Conservation (phyloP, 2,329 filamentous ascomycete genomes). For the Epichloe gansuensis region DNA sequence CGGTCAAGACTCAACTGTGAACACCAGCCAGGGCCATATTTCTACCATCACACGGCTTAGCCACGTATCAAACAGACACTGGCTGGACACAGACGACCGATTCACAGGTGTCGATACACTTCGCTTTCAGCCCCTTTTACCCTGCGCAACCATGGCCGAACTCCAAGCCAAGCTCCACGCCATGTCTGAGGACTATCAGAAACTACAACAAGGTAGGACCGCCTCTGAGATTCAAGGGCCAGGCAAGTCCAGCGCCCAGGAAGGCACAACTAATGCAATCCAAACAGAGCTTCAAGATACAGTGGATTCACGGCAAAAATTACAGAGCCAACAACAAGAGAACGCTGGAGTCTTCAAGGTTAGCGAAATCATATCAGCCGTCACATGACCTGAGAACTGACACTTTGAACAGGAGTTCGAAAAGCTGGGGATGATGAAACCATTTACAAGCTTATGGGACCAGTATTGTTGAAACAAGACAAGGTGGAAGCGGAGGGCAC, state of each 20-base stretch:
- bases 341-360: slow-evolving; percentile 81
- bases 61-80: not conserved
- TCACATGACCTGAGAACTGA: not conserved
- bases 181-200: slow-evolving; percentile 78
- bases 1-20: too few relatives aligned
- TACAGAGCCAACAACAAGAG: slow-evolving; percentile 90
- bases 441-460: slow-evolving; percentile 93
- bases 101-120: not conserved
- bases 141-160: slow-evolving; percentile 45
- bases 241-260: not conserved
- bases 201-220: slow-evolving; percentile 64
- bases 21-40: too few relatives aligned
- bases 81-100: not conserved
- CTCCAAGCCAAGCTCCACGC: slow-evolving; percentile 66
- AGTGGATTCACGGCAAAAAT: slow-evolving; percentile 72
- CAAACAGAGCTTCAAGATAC: slow-evolving; percentile 61
- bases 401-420: slow-evolving; percentile 59
- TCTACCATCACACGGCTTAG: not conserved
- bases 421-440: slow-evolving; percentile 64
- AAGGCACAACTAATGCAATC: slow-evolving; percentile 3
- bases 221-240: not conserved
- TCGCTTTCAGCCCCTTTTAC: not conserved
- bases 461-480: slow-evolving; percentile 89
- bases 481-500: slow-evolving; percentile 80
- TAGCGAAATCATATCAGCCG: not conserved